Evolutionary conservation across 1,284 basidiomycete genomes (phyloP).

Genomic region (Melampsora larici-populina): DNA sequence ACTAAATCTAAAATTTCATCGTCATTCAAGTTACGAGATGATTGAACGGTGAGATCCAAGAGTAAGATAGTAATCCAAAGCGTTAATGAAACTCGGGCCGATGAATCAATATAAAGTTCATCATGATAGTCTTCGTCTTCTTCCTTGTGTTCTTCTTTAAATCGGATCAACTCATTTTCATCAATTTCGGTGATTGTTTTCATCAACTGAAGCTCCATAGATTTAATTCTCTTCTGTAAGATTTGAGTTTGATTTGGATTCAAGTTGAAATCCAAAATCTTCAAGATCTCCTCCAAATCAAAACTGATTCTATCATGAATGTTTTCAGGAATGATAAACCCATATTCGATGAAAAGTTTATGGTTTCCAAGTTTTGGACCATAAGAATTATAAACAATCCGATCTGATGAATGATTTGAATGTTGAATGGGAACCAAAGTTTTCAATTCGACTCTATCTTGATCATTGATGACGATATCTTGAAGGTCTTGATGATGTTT

Average conservation of each 20-base stretch:
- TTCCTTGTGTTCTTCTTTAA: background rate
- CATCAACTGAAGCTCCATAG: background rate
- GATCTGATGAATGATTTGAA: background rate
- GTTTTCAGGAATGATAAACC: slow-evolving; percentile 34
- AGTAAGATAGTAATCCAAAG: background rate
- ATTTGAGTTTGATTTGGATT: background rate
- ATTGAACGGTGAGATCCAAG: background rate
- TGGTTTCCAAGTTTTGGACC: slow-evolving; percentile 29
- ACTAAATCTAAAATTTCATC: background rate
- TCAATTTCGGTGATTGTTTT: background rate
- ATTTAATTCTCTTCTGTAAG: background rate
- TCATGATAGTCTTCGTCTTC: background rate
- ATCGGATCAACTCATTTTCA: background rate
- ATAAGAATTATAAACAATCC: slow-evolving; percentile 34
- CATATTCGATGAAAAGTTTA: slow-evolving; percentile 28
- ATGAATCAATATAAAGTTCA: background rate
- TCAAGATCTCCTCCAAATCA: background rate
- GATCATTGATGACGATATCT: background rate
- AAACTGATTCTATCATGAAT: slow-evolving; percentile 27
- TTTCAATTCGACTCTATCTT: background rate
- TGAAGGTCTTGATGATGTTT: background rate
- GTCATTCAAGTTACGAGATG: background rate
- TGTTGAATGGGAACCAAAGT: background rate
- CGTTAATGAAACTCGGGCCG: background rate
- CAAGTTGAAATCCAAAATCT: background rate